Percentiles rank a stretch among this genome's conserved stretches.
Evolutionary conservation across 2,329 filamentous ascomycete species (phyloP).

Genomic region (Diplodia corticola): DNA sequence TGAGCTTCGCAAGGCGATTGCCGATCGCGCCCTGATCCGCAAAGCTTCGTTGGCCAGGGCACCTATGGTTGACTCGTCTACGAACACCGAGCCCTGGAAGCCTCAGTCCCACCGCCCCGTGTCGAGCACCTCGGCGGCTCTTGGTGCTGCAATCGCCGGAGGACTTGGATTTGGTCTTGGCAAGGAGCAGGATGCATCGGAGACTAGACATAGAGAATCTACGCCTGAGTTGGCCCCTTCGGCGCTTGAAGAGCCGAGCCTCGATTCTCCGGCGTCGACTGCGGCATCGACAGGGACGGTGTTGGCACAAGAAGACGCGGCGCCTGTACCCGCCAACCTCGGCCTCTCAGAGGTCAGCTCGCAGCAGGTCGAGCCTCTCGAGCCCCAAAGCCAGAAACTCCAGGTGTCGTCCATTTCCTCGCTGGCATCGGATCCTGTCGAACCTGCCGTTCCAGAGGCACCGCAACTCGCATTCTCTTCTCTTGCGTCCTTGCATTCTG

Average conservation of each 20-base stretch:
- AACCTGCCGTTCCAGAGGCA: not conserved
- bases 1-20: slow-evolving; percentile 11
- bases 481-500: slow-evolving; percentile 17
- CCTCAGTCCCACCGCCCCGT: slow-evolving; percentile 34
- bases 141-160: slow-evolving; percentile 26
- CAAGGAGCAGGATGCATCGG: slow-evolving; percentile 8
- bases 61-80: slow-evolving; percentile 60
- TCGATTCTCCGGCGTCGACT: slow-evolving; percentile 13
- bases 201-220: not conserved
- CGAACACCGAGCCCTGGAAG: slow-evolving; percentile 63
- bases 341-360: slow-evolving; percentile 15
- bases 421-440: slow-evolving; percentile 17
- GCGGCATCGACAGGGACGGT: slow-evolving; percentile 23
- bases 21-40: slow-evolving; percentile 17
- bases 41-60: slow-evolving; percentile 29
- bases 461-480: slow-evolving; percentile 21
- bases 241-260: slow-evolving; percentile 13
- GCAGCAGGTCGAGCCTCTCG: slow-evolving; percentile 16
- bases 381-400: slow-evolving; percentile 14
- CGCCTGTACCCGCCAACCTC: not conserved
- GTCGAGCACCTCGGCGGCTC: slow-evolving; percentile 28
- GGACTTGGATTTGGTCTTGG: slow-evolving; percentile 32
- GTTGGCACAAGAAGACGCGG: slow-evolving; percentile 21
- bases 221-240: slow-evolving; percentile 21
- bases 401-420: slow-evolving; percentile 22